Evolutionary conservation across 140 eudicot species (phyloP).

Genomic region (Artemisia princeps): DNA sequence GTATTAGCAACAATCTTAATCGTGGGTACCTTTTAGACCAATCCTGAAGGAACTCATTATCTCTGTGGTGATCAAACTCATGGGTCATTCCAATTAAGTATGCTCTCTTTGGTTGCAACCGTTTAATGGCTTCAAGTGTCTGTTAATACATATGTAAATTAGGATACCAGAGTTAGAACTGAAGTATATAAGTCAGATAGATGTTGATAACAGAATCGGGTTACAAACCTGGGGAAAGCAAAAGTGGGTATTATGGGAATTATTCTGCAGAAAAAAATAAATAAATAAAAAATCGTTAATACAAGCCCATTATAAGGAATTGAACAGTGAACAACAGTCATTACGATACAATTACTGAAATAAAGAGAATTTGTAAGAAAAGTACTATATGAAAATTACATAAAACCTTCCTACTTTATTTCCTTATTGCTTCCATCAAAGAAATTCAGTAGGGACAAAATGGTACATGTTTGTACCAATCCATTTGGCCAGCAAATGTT

Average conservation of each 20-base stretch:
- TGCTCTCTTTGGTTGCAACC: constrained; percentile 81
- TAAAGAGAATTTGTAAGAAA: not conserved
- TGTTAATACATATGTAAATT: constrained; percentile 24
- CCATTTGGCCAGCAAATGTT: too few relatives aligned
- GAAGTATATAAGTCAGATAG: constrained; percentile 8
- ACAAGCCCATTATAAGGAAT: constrained; percentile 11
- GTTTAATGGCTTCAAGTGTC: constrained; percentile 88
- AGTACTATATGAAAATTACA: not conserved
- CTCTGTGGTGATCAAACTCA: constrained; percentile 82
- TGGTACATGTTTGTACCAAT: too few relatives aligned
- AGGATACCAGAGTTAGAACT: constrained; percentile 11
- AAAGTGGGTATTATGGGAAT: constrained; percentile 74
- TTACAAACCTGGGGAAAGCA: constrained; percentile 87
- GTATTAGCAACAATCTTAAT: not conserved
- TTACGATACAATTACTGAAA: not conserved
- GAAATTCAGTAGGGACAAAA: too few relatives aligned
- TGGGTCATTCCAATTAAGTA: constrained; percentile 90
- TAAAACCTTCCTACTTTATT: not conserved
- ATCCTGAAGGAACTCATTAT: constrained; percentile 67
- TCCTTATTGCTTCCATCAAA: too few relatives aligned
- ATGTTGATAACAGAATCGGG: not conserved
- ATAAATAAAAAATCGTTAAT: not conserved
- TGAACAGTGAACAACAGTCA: constrained; percentile 10
- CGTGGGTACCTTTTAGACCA: constrained; percentile 78
- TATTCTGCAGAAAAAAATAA: constrained; percentile 49